These are phyloP conservation scores for Glaciozyma martinii DNA, from an alignment of 768 basidiomycete genomes.

Conservation along the genomic window DNA sequence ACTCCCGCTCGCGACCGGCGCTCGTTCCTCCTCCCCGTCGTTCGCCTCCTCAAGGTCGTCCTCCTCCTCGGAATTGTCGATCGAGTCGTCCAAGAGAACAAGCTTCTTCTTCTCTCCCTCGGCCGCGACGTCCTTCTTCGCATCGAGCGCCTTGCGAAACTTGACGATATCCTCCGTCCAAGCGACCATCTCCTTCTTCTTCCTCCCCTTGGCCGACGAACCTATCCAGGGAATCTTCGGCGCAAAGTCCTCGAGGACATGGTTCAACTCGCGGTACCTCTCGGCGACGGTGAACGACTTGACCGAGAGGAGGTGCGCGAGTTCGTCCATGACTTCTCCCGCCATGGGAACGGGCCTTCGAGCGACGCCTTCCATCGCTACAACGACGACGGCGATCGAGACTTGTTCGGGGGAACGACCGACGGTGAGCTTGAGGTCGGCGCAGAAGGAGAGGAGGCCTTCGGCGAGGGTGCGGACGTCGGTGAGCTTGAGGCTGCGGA, in stretches of 20 bases:
- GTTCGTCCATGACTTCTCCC: slow-evolving; percentile 16
- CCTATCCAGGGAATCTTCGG: slow-evolving; percentile 18
- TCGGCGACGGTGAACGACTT: slow-evolving; percentile 13
- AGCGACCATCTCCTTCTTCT: background rate
- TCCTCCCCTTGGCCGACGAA: background rate
- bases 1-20: no score
- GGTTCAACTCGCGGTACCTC: slow-evolving; percentile 14
- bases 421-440: background rate
- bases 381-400: slow-evolving; percentile 15
- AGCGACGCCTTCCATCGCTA: slow-evolving; percentile 20
- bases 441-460: slow-evolving; percentile 15
- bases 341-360: background rate
- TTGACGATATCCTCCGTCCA: background rate
- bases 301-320: background rate
- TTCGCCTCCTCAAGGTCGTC: slow-evolving; percentile 16
- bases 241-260: slow-evolving; percentile 3
- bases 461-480: slow-evolving; percentile 18
- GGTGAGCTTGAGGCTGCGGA: slow-evolving; percentile 12
- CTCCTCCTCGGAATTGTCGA: background rate
- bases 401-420: slow-evolving; percentile 7
- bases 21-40: background rate
- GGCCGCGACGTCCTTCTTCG: background rate
- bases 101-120: background rate
- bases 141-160: background rate
- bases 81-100: background rate